Evolutionary conservation across 2,329 filamentous ascomycete genomes (phyloP).

Genomic region (Stachybotrys chartarum): DNA sequence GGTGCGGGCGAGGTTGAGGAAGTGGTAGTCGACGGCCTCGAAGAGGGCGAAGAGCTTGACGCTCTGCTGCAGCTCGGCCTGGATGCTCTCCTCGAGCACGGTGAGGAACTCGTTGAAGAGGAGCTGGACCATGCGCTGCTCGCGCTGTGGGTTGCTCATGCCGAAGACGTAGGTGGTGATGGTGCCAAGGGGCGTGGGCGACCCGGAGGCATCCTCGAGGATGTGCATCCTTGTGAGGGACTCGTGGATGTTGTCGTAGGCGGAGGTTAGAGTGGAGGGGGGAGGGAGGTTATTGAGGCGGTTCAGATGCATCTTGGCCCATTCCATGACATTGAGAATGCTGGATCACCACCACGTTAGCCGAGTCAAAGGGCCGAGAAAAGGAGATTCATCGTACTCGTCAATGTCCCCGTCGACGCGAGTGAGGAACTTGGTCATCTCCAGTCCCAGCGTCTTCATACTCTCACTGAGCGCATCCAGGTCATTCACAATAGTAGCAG

Average conservation of each 20-base stretch:
- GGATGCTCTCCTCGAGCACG: constrained; percentile 84
- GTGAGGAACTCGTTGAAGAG: constrained; percentile 79
- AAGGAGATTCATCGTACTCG: constrained; percentile 40
- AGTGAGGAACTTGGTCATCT: constrained; percentile 87
- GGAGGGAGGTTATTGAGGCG: constrained; percentile 57
- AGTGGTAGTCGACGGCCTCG: constrained; percentile 83
- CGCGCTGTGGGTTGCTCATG: constrained; percentile 71
- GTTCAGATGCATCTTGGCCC: constrained; percentile 79
- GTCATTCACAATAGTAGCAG: constrained; percentile 75
- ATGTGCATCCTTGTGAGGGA: constrained; percentile 60
- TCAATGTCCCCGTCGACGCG: constrained; percentile 92
- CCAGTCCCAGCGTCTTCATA: constrained; percentile 74
- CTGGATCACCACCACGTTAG: constrained; percentile 26
- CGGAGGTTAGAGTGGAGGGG: constrained; percentile 52
- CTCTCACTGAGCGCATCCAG: constrained; percentile 81
- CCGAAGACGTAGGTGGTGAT: constrained; percentile 71
- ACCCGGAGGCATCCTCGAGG: constrained; percentile 44
- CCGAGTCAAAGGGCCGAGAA: not conserved
- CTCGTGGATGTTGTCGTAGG: constrained; percentile 78
- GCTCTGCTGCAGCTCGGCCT: constrained; percentile 73
- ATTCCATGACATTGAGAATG: constrained; percentile 93
- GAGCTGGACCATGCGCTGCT: constrained; percentile 71
- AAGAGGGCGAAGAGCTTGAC: constrained; percentile 82
- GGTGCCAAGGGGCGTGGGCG: constrained; percentile 61
- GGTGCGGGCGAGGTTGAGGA: constrained; percentile 77